phyloP scores from a whole-genome alignment of 1,139 yeast genomes.

The Lodderomyces oxycetoniae region DNA sequence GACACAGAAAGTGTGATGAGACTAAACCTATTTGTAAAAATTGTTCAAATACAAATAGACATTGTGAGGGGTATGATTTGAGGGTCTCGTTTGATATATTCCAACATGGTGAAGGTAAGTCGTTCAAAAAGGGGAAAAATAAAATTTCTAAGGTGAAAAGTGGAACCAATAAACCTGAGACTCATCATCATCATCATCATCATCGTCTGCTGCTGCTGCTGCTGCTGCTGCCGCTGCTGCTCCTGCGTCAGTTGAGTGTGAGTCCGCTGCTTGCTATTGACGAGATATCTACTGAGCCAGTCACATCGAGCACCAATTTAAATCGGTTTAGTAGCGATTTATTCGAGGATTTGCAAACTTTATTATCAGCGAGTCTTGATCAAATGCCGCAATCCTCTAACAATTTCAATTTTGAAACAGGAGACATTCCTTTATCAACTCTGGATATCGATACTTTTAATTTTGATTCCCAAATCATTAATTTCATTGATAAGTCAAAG shows the following conservation, averaged over 20 bases:
- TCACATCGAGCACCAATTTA: constrained; percentile 6
- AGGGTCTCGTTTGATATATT: constrained; percentile 46
- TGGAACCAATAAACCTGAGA: not conserved
- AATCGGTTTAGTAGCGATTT: constrained; percentile 13
- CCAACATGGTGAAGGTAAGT: constrained; percentile 18
- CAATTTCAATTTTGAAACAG: not conserved
- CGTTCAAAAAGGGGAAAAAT: not conserved
- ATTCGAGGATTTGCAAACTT: constrained; percentile 20
- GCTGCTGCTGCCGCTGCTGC: too few relatives aligned
- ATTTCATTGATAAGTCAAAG: constrained; percentile 15
- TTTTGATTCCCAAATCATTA: constrained; percentile 15
- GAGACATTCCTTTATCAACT: not conserved
- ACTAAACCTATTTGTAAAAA: constrained; percentile 50
- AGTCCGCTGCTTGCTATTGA: not conserved
- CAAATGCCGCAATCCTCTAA: not conserved
- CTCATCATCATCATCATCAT: too few relatives aligned
- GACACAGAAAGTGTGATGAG: constrained; percentile 56
- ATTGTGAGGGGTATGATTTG: constrained; percentile 47
- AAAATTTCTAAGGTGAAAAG: not conserved
- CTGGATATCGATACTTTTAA: constrained; percentile 2
- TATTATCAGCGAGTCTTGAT: constrained; percentile 12
- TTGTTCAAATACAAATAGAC: constrained; percentile 41
- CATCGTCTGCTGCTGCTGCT: too few relatives aligned
- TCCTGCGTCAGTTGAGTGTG: too few relatives aligned
- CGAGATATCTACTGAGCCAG: not conserved